Evolutionary conservation across 2,329 filamentous ascomycete genomes (phyloP), one percentile per base, ranked within the genome.

Genomic region (Berkeleyomyces basicola): DNA sequence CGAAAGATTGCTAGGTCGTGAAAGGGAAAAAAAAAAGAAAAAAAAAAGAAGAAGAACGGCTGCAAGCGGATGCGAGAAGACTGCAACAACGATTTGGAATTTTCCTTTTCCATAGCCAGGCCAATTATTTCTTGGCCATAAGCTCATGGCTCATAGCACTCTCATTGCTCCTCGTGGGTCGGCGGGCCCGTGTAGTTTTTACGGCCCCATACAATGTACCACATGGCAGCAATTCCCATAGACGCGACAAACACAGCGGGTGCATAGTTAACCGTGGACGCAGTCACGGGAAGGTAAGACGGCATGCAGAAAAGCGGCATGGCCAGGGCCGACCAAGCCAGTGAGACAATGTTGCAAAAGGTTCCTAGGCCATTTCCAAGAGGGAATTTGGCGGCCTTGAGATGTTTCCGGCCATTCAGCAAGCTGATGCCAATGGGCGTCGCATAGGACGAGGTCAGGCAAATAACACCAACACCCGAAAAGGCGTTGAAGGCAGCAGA

Each of bases 261-360:
- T 1, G 85, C 86, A 71, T 88, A 90, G 77, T 90, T 90, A 77
- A 88, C 85, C 46, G 76, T 78, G 16, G 73, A 70, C 4, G 78
- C 72, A 0, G 77, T 79, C 46, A 86, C 82, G 4, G 82, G 82
- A n/a, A 87, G 74, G 51, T 73, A 72, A 0, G 82, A 79, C 0
- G 85, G 86, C 83, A 87, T 87, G 72, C 83, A 89, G 77, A 89
- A 89, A 14, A 89, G 79, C 1, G 86, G 85, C 61, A 88, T 81
- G 43, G 84, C 85, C 61, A 90, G 78, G 11, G 78, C 67, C 62
- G 82, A 85, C 86, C 86, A 89, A 61, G 74, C 81, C 44, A 87
- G 71, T n/a, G 85, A 76, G 65, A 89, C 69, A 33, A 82, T 68
- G 69, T 90, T 90, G 74, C 78, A 80, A 60, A 83, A 72, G 47